These are phyloP conservation scores for Coprinopsis cinerea DNA, from an alignment of 768 basidiomycete species.

Conservation along the genomic window DNA sequence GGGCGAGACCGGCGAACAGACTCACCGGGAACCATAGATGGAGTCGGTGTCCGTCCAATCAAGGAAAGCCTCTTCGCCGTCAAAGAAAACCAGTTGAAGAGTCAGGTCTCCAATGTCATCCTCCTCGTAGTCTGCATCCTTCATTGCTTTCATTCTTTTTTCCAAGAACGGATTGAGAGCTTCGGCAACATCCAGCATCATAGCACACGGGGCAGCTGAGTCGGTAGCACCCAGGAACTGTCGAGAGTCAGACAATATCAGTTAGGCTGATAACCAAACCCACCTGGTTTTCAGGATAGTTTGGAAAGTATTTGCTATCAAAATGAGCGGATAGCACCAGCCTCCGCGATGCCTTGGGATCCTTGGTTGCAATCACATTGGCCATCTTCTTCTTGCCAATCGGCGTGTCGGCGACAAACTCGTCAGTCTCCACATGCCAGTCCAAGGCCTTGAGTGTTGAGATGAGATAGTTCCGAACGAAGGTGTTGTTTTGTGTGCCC, in stretches of 20 bases:
- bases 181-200: conserved; percentile 91
- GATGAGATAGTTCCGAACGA: conserved; percentile 80
- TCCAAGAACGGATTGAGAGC: conserved; percentile 69
- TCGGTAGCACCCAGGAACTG: conserved; percentile 98
- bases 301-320: conserved; percentile 84
- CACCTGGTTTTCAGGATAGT: conserved; percentile 71
- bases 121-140: conserved; percentile 48
- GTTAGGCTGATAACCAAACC: conserved; percentile 16
- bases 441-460: conserved; percentile 61
- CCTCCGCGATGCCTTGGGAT: conserved; percentile 75
- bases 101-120: conserved; percentile 66
- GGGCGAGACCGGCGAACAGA: too few relatives aligned
- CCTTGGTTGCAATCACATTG: conserved; percentile 94
- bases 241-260: conserved; percentile 7
- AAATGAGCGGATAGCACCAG: conserved; percentile 90
- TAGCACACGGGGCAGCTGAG: conserved; percentile 91
- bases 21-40: conserved; percentile 88
- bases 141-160: conserved; percentile 46
- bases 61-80: conserved; percentile 95
- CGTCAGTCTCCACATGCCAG: conserved; percentile 87
- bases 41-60: conserved; percentile 88
- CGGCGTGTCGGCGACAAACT: conserved; percentile 76
- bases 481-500: conserved; percentile 70
- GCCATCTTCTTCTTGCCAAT: conserved; percentile 74
- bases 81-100: conserved; percentile 90